A percentile compares a stretch with the other conserved stretches of the same genome.
phyloP scores from a whole-genome alignment of 2,329 filamentous ascomycete species.

The Thelonectria discophora region DNA sequence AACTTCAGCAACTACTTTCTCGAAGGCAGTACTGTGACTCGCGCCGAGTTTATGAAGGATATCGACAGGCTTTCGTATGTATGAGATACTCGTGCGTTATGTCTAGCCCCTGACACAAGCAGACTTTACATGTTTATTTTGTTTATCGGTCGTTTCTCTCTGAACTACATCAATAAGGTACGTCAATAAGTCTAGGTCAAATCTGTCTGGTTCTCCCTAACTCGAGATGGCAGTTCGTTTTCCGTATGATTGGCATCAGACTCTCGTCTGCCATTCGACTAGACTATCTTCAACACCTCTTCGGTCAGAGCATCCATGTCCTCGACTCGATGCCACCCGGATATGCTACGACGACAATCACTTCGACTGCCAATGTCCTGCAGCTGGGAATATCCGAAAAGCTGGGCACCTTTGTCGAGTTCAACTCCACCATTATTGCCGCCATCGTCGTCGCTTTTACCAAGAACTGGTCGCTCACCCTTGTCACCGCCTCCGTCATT shows the following conservation, averaged over 20 bases:
- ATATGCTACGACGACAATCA: conserved; percentile 69
- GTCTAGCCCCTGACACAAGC: conserved; percentile 5
- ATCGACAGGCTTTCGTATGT: conserved; percentile 58
- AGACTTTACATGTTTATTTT: conserved; percentile 75
- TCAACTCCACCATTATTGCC: conserved; percentile 59
- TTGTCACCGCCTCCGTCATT: conserved; percentile 66
- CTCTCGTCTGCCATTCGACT: conserved; percentile 69
- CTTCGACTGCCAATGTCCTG: conserved; percentile 69
- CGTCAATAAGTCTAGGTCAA: neutral
- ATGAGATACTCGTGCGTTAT: neutral
- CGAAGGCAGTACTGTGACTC: conserved; percentile 42
- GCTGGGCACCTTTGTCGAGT: conserved; percentile 67
- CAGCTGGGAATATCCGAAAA: conserved; percentile 73
- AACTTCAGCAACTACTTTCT: conserved; percentile 58
- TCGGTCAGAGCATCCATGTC: conserved; percentile 72
- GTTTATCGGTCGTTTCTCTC: conserved; percentile 71
- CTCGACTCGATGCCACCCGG: conserved; percentile 73
- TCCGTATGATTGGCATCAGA: conserved; percentile 69
- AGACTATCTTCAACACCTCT: conserved; percentile 70
- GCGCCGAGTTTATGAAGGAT: conserved; percentile 50
- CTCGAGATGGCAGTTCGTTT: conserved; percentile 57
- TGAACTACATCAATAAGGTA: conserved; percentile 70
- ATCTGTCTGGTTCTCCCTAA: neutral
- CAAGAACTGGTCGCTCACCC: conserved; percentile 66
- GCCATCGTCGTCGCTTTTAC: conserved; percentile 64